Percentiles rank a stretch among this genome's conserved stretches.
These are phyloP conservation scores for Rhododendron simsii DNA, from an alignment of 148 eudicot species.

Conservation along the genomic window DNA sequence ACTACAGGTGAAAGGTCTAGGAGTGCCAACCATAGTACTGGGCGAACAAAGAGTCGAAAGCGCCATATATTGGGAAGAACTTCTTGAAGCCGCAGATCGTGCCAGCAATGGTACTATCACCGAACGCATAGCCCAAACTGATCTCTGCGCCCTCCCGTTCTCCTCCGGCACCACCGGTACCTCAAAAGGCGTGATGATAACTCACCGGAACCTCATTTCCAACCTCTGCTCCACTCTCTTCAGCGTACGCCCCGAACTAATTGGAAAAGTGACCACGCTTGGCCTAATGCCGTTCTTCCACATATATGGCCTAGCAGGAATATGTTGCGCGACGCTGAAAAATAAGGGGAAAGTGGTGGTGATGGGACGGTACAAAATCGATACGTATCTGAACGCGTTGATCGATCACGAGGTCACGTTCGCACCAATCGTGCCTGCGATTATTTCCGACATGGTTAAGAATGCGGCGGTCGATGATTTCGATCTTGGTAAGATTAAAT, in stretches of 20 bases:
- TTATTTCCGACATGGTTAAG: slow-evolving; percentile 65
- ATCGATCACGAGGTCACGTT: slow-evolving; percentile 61
- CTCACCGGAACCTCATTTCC: slow-evolving; percentile 72
- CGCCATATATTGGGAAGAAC: slow-evolving; percentile 65
- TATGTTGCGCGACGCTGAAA: slow-evolving; percentile 70
- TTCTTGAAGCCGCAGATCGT: slow-evolving; percentile 70
- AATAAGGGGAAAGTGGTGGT: slow-evolving; percentile 97
- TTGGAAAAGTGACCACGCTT: slow-evolving; percentile 62
- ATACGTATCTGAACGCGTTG: slow-evolving; percentile 51
- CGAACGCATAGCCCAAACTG: slow-evolving; percentile 46
- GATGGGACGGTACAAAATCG: slow-evolving; percentile 69
- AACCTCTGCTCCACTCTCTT: slow-evolving; percentile 81
- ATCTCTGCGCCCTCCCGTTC: slow-evolving; percentile 91
- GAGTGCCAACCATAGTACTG: slow-evolving; percentile 57
- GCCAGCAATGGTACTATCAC: slow-evolving; percentile 30
- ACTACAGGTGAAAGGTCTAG: slow-evolving; percentile 58
- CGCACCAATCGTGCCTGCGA: slow-evolving; percentile 93
- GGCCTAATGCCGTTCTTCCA: slow-evolving; percentile 95
- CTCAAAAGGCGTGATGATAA: slow-evolving; percentile 93
- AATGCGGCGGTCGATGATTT: slow-evolving; percentile 69
- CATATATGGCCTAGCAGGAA: slow-evolving; percentile 83
- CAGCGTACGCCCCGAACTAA: slow-evolving; percentile 59
- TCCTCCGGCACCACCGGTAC: slow-evolving; percentile 96
- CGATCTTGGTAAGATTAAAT: slow-evolving; percentile 62
- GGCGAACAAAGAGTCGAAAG: slow-evolving; percentile 55